A percentile compares a stretch with the other conserved stretches of the same genome.
phyloP scores from a whole-genome alignment of 495 filamentous ascomycete species.

The Penicillium silybi region DNA sequence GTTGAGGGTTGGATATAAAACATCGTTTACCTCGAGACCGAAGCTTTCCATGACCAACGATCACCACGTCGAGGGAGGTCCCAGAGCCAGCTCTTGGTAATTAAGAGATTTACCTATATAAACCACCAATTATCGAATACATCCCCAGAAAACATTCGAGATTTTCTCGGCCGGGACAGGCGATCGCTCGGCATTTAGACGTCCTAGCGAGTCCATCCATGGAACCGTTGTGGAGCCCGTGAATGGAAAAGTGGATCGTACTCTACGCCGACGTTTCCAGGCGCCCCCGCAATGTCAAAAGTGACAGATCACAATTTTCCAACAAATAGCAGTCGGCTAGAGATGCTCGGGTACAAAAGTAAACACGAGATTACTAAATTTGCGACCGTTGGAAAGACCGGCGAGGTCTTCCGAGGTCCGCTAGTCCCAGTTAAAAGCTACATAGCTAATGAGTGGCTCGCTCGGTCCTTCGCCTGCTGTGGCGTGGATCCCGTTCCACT shows the following conservation, averaged over 20 bases:
- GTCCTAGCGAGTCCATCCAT: not conserved
- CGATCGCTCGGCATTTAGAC: slow-evolving; percentile 21
- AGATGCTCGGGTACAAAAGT: not conserved
- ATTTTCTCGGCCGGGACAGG: slow-evolving; percentile 22
- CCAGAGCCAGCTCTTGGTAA: not conserved
- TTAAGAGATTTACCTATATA: not conserved
- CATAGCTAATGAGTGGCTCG: not conserved
- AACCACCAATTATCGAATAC: not conserved
- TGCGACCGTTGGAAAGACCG: not conserved
- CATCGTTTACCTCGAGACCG: not conserved
- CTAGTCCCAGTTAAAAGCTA: not conserved
- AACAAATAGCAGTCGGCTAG: not conserved
- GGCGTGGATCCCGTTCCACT: slow-evolving; percentile 5
- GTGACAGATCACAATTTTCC: not conserved
- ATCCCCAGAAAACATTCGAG: slow-evolving; percentile 1
- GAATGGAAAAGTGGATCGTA: not conserved
- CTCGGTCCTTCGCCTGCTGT: slow-evolving; percentile 7
- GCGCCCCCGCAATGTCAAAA: not conserved
- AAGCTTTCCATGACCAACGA: not conserved
- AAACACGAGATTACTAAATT: not conserved
- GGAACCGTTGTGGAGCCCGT: slow-evolving; percentile 15
- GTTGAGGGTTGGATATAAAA: not conserved
- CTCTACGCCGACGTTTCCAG: not conserved
- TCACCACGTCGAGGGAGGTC: not conserved
- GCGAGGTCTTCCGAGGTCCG: not conserved